phyloP scores from a whole-genome alignment of 2,329 filamentous ascomycete genomes.

The Fusarium pseudograminearum region DNA sequence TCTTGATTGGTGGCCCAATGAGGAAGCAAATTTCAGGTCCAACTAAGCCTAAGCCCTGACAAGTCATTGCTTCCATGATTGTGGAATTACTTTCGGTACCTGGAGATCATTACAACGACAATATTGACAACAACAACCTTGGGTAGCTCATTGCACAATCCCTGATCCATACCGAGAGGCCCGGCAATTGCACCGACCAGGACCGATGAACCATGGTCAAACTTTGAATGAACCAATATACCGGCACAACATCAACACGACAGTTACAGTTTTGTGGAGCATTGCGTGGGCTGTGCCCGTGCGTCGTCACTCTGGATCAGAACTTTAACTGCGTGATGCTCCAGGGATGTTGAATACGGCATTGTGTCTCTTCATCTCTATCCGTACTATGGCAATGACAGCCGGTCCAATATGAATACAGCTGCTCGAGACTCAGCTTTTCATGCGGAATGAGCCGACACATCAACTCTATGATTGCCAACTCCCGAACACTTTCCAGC shows the following conservation, averaged over 20 bases:
- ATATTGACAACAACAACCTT: background rate
- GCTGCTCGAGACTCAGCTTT: conserved; percentile 3
- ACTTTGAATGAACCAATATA: conserved; percentile 11
- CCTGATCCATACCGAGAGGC: conserved; percentile 9
- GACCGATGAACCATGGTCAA: background rate
- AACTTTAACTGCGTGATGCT: conserved; percentile 24
- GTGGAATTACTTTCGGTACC: conserved; percentile 5
- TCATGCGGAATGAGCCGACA: conserved; percentile 15
- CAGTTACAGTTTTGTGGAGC: conserved; percentile 31
- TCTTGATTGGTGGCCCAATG: conserved; percentile 17
- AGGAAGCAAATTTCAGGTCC: conserved; percentile 3
- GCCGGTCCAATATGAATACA: background rate
- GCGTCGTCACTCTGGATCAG: conserved; percentile 25
- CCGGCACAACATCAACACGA: conserved; percentile 5
- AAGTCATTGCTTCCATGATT: conserved; percentile 9
- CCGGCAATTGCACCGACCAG: conserved; percentile 6
- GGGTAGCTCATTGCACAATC: conserved; percentile 5
- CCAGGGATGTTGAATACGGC: conserved; percentile 24
- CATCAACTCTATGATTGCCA: conserved; percentile 3
- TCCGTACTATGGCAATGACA: conserved; percentile 4
- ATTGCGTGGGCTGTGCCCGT: conserved; percentile 21
- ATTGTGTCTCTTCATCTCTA: background rate
- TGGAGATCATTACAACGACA: conserved; percentile 17
- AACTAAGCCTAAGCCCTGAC: conserved; percentile 13
- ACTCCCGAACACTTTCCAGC: conserved; percentile 19